These are phyloP conservation scores for Crithidia sp. DNA, from an alignment of 208 protist species.

Conservation along the genomic window DNA sequence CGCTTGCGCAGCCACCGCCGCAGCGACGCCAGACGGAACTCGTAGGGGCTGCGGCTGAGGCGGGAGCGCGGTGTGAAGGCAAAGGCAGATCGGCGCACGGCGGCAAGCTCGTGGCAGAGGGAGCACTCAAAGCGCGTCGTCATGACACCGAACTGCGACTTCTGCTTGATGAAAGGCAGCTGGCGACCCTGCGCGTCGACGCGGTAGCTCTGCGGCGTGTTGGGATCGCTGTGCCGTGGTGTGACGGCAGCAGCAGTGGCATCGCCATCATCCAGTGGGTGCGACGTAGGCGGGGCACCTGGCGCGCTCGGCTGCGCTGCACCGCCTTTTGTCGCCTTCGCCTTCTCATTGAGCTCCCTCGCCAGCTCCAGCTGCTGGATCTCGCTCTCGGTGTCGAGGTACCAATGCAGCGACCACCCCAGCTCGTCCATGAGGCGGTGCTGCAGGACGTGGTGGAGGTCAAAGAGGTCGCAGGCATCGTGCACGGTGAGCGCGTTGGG, in stretches of 20 bases:
- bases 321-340: background rate
- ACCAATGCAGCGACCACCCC: constrained; percentile 34
- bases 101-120: constrained; percentile 22
- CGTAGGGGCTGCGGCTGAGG: constrained; percentile 19
- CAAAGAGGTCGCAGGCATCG: constrained; percentile 25
- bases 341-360: constrained; percentile 17
- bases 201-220: constrained; percentile 17
- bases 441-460: constrained; percentile 29
- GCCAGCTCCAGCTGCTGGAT: constrained; percentile 18
- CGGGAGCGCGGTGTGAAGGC: constrained; percentile 5
- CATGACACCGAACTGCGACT: constrained; percentile 22
- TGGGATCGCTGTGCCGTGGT: constrained; percentile 19
- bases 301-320: too few relatives aligned
- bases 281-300: too few relatives aligned
- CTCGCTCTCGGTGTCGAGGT: constrained; percentile 29
- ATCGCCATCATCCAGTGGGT: too few relatives aligned
- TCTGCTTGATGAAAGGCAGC: constrained; percentile 18
- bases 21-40: constrained; percentile 31
- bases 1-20: constrained; percentile 35
- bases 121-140: constrained; percentile 17
- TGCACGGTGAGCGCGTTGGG: constrained; percentile 9
- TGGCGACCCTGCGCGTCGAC: constrained; percentile 17
- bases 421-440: constrained; percentile 28
- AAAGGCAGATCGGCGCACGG: background rate
- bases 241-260: background rate